Conservation (phyloP, 2,329 filamentous ascomycete genomes). For the Pyrenophora seminiperda region DNA sequence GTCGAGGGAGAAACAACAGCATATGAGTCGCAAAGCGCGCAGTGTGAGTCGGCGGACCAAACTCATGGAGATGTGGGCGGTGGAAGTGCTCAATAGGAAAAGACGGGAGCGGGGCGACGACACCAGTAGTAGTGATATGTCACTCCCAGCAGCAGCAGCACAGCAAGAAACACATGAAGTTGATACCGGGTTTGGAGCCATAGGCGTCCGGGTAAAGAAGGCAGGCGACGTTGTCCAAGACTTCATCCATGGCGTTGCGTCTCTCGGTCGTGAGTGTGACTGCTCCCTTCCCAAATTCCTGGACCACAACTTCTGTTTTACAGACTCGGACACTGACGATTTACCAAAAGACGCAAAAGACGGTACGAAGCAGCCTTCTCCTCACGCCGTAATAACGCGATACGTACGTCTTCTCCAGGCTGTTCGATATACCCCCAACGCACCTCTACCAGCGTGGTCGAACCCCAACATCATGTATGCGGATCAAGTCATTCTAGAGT, state of each 20-base stretch:
- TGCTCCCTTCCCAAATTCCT: neutral
- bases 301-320: no score
- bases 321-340: neutral
- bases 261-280: conserved; percentile 6
- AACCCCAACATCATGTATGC: conserved; percentile 11
- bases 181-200: neutral
- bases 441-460: conserved; percentile 14
- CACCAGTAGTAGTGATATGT: no score
- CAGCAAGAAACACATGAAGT: neutral
- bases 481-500: conserved; percentile 21
- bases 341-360: neutral
- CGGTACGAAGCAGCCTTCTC: neutral
- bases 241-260: conserved; percentile 15
- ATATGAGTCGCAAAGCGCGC: conserved; percentile 6
- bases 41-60: conserved; percentile 12
- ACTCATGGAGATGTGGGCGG: conserved; percentile 27
- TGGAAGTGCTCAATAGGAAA: conserved; percentile 17
- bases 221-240: conserved; percentile 16
- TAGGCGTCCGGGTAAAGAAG: neutral
- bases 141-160: neutral
- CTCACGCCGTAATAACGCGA: conserved; percentile 7
- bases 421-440: conserved; percentile 13
- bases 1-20: conserved; percentile 10
- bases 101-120: neutral
- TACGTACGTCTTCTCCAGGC: conserved; percentile 16